Percentiles rank a stretch among this genome's conserved stretches.
Conservation (phyloP, 148 eudicot species). For the Vaccinium myrtillus region DNA sequence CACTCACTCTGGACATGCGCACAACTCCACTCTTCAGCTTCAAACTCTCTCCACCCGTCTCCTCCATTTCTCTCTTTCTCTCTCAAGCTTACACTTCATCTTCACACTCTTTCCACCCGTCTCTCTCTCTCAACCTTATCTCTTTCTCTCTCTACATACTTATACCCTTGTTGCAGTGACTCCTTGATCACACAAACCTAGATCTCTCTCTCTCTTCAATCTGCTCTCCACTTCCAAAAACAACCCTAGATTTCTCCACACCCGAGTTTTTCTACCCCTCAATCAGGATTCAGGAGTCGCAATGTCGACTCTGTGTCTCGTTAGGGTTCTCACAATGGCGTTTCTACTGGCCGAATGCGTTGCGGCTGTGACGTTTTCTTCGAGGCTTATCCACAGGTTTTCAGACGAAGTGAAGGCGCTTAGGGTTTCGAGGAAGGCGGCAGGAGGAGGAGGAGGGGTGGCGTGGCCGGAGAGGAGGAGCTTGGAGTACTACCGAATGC, state of each 20-base stretch:
- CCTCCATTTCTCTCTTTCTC: neutral
- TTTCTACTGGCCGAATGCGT: conserved; percentile 15
- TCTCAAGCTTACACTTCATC: neutral
- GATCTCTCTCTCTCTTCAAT: conserved; percentile 14
- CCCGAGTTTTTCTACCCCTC: too few relatives aligned
- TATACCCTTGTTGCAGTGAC: neutral
- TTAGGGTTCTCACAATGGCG: neutral
- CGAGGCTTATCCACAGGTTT: conserved; percentile 67
- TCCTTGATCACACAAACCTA: neutral
- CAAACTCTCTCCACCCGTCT: neutral
- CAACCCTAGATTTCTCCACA: neutral
- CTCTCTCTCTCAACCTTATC: conserved; percentile 2
- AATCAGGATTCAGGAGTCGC: neutral
- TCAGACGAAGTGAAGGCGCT: conserved; percentile 59
- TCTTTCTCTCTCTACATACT: neutral
- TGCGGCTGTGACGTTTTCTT: conserved; percentile 33
- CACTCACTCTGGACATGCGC: neutral
- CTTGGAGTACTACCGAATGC: conserved; percentile 52
- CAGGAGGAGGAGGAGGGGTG: neutral
- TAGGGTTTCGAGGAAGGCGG: conserved; percentile 26
- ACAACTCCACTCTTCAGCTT: neutral
- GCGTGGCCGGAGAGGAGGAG: conserved; percentile 51
- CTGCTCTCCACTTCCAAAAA: neutral
- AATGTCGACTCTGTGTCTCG: conserved; percentile 12
- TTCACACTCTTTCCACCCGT: neutral